Evolutionary conservation across 2,329 filamentous ascomycete genomes (phyloP), one percentile per base, ranked within the genome.

Genomic region (Tolypocladium pustulatum): DNA sequence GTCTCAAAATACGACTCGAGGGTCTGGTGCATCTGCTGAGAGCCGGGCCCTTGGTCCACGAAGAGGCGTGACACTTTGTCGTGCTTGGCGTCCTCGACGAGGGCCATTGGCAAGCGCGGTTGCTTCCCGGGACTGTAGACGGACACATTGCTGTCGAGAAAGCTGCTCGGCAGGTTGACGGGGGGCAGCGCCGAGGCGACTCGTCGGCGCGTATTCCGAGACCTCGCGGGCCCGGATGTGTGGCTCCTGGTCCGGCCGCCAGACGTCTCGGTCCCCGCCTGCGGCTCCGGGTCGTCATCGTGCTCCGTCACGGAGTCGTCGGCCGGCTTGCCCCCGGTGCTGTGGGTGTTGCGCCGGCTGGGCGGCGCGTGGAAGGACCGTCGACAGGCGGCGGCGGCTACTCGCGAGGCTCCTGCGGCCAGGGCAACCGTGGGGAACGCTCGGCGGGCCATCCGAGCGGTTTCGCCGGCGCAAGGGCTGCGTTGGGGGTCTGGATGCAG

Each of bases 131-230:
- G n/a, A 54, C 63, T 34, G 55, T 67, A 65, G 30, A 70, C 58
- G 15, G 61, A 67, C 43, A 88, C 76, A 58, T 81, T 81, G 25
- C 73, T 69, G 43, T 78, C 71, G 57, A 83, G 69, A 61, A 88
- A 89, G 70, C 76, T 80, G 58, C 76, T 70, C 0, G 86, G 84
- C 17, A 89, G 71, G 55, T 78, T 73, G 27, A 83, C 72, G 2
- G 77, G 74, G n/a, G 81, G 81, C 13, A 83, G 63, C 52, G 75
- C 73, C 32, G 74, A 71, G 38, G 72, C 69, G 37, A 66, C 67
- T 49, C 69, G 65, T 57, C 68, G 68, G 57, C 72, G 68, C 58
- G 69, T 61, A 56, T 68, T 65, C 36, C 72, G 70, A 58, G 64
- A 67, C 61, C 69, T 71, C 65, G 66, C 54, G 34, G 67, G 65